These are phyloP conservation scores for Corymbia calophylla DNA, from an alignment of 441 rosid species.

Conservation along the genomic window DNA sequence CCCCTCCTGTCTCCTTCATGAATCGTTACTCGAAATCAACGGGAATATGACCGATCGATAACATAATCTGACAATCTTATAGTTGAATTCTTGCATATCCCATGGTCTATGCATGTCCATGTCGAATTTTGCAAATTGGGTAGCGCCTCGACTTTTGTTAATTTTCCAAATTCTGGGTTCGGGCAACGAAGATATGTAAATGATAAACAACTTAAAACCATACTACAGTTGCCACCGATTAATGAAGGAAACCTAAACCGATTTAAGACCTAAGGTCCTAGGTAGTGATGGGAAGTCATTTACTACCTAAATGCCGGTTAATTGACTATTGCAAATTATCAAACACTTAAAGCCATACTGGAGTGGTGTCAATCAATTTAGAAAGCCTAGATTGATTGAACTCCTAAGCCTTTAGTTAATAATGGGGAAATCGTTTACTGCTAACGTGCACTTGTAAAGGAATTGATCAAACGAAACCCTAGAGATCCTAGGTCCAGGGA, in stretches of 20 bases:
- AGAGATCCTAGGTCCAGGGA: neutral
- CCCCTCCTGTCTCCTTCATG: neutral
- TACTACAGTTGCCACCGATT: neutral
- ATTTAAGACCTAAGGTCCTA: neutral
- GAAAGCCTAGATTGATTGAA: neutral
- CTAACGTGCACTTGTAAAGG: neutral
- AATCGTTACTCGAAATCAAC: neutral
- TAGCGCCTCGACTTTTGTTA: neutral
- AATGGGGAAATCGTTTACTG: neutral
- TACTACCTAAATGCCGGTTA: neutral
- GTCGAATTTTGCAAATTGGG: neutral
- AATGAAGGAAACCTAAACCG: neutral
- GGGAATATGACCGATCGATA: too few species aligned
- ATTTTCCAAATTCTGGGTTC: neutral
- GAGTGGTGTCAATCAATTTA: neutral
- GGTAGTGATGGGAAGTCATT: neutral
- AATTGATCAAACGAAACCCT: neutral
- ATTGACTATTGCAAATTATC: neutral
- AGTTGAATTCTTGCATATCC: neutral
- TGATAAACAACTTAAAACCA: neutral
- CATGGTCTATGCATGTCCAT: neutral
- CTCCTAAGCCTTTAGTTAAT: neutral
- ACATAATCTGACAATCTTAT: neutral
- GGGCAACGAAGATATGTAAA: neutral
- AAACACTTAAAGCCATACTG: neutral